Conservation (phyloP, 768 basidiomycete genomes). For the Candolleomyces aberdarensis region DNA sequence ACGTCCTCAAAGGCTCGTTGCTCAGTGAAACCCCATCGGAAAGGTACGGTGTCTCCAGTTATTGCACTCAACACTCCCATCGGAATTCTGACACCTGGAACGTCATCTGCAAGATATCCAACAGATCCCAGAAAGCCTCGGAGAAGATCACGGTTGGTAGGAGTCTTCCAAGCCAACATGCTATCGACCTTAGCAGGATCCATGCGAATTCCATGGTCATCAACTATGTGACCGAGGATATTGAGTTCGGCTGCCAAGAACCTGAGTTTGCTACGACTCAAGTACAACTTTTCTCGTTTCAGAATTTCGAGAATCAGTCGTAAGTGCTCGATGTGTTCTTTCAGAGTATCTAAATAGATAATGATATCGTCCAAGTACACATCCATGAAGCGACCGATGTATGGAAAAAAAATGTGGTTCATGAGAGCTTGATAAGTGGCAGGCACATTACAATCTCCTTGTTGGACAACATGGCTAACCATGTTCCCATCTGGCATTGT, state of each 20-base stretch:
- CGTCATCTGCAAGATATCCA: slow-evolving; percentile 30
- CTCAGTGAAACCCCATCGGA: slow-evolving; percentile 25
- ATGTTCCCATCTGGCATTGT: too few relatives aligned
- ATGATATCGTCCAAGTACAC: too few relatives aligned
- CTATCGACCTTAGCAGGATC: slow-evolving; percentile 42
- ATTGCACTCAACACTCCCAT: slow-evolving; percentile 30
- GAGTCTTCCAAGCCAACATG: slow-evolving; percentile 30
- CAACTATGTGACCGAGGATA: slow-evolving; percentile 21
- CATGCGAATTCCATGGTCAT: slow-evolving; percentile 37
- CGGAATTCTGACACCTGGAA: slow-evolving; percentile 29
- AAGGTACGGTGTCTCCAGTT: slow-evolving; percentile 21
- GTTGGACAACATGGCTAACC: too few relatives aligned
- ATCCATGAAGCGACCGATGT: too few relatives aligned
- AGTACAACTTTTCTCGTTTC: too few relatives aligned
- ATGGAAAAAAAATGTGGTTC: too few relatives aligned
- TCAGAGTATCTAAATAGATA: too few relatives aligned
- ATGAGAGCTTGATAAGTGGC: too few relatives aligned
- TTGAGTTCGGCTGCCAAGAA: not conserved
- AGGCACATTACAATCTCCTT: too few relatives aligned
- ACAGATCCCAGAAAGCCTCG: slow-evolving; percentile 28
- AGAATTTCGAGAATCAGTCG: too few relatives aligned
- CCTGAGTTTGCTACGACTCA: too few relatives aligned
- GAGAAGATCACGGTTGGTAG: slow-evolving; percentile 29
- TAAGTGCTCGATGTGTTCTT: too few relatives aligned
- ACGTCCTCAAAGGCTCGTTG: slow-evolving; percentile 34